A percentile compares a stretch with the other conserved stretches of the same genome.
phyloP scores from a whole-genome alignment of 1,284 basidiomycete genomes.

The Filobasidium uniguttulatum region DNA sequence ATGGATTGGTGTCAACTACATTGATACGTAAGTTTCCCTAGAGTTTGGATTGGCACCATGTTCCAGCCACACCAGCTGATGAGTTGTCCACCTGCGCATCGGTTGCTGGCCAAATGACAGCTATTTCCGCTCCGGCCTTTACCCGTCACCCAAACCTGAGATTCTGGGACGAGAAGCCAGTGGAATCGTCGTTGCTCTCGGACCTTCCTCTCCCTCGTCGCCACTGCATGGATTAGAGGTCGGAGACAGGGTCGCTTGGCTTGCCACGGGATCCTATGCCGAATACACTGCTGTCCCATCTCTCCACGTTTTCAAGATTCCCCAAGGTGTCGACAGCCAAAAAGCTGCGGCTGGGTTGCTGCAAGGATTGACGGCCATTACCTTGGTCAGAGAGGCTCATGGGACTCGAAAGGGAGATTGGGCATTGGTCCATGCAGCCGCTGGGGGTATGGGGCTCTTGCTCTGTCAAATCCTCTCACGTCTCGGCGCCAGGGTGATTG shows the following conservation, averaged over 20 bases:
- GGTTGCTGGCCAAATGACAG: slow-evolving; percentile 19
- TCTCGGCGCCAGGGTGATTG: slow-evolving; percentile 75
- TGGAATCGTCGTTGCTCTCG: slow-evolving; percentile 60
- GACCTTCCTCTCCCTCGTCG: slow-evolving; percentile 39
- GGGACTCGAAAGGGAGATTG: slow-evolving; percentile 50
- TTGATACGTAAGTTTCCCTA: slow-evolving; percentile 36
- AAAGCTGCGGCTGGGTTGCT: slow-evolving; percentile 55
- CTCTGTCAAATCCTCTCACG: slow-evolving; percentile 42
- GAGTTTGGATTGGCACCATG: too few species aligned
- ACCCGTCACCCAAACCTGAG: slow-evolving; percentile 50
- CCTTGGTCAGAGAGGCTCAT: slow-evolving; percentile 71
- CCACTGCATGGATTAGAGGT: slow-evolving; percentile 43
- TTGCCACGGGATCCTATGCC: slow-evolving; percentile 49
- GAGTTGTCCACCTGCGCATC: too few species aligned
- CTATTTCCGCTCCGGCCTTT: slow-evolving; percentile 38
- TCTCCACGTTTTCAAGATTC: slow-evolving; percentile 45
- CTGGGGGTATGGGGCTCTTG: slow-evolving; percentile 52
- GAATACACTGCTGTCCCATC: slow-evolving; percentile 61
- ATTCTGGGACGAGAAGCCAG: slow-evolving; percentile 64
- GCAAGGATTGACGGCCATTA: slow-evolving; percentile 68
- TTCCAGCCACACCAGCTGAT: too few species aligned
- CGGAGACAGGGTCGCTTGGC: slow-evolving; percentile 40
- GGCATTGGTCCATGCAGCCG: slow-evolving; percentile 62
- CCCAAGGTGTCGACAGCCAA: slow-evolving; percentile 44
- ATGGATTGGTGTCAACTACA: slow-evolving; percentile 63